Percentiles rank a stretch among this genome's conserved stretches.
Evolutionary conservation across 2,329 filamentous ascomycete species (phyloP).

Genomic region (Ceratocystis eucalypticola): DNA sequence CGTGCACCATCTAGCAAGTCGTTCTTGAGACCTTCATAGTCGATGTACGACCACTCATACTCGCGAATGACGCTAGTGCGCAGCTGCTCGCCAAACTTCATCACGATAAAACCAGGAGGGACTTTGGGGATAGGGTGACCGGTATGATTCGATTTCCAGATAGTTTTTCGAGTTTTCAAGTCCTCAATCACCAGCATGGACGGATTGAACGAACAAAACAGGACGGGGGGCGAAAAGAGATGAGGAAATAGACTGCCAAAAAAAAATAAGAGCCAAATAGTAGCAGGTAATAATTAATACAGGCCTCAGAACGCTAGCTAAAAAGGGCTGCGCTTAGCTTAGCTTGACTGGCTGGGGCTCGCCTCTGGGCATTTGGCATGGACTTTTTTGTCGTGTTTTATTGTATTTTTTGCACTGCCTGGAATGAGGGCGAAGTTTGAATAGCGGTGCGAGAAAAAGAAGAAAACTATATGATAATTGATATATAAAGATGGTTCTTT

Average conservation of each 20-base stretch:
- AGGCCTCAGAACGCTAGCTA: conserved; percentile 6
- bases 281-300: conserved; percentile 4
- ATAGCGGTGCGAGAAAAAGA: background rate
- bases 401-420: background rate
- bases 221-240: background rate
- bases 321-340: conserved; percentile 7
- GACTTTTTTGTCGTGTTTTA: conserved; percentile 9
- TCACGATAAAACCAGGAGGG: conserved; percentile 43
- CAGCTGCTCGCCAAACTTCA: conserved; percentile 93
- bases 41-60: conserved; percentile 97
- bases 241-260: background rate
- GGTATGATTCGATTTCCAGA: conserved; percentile 30
- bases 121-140: conserved; percentile 26
- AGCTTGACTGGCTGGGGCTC: conserved; percentile 6
- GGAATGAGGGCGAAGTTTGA: background rate
- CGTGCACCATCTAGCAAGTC: conserved; percentile 56
- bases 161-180: conserved; percentile 32
- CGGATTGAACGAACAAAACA: conserved; percentile 9
- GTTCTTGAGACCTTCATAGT: conserved; percentile 85
- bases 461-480: background rate
- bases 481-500: background rate
- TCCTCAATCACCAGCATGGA: conserved; percentile 42
- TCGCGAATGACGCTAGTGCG: conserved; percentile 91
- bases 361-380: conserved; percentile 4
- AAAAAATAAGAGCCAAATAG: conserved; percentile 4